Conservation (phyloP, 179 eudicot genomes). For the Silene coronaria region DNA sequence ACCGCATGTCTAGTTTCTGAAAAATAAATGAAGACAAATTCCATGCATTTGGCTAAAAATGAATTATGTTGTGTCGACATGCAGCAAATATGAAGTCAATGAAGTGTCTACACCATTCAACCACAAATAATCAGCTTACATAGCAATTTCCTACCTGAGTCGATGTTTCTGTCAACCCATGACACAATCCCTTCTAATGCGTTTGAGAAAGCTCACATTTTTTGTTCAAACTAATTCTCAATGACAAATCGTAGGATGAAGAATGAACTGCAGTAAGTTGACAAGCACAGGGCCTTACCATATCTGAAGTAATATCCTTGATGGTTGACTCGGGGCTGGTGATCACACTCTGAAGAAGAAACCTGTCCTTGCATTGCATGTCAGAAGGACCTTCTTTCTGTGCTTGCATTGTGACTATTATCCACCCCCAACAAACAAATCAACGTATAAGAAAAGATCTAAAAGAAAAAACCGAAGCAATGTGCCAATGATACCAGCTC, state of each 20-base stretch:
- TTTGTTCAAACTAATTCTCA: background rate
- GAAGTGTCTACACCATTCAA: too few relatives aligned
- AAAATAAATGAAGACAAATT: too few relatives aligned
- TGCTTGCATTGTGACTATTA: conserved; percentile 53
- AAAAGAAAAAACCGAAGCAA: background rate
- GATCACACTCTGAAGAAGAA: conserved; percentile 50
- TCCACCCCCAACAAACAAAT: background rate
- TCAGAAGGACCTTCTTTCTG: conserved; percentile 45
- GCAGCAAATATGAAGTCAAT: too few relatives aligned
- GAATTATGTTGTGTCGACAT: too few relatives aligned
- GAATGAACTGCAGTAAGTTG: background rate
- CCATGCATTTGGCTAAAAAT: too few relatives aligned
- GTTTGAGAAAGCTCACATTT: too few relatives aligned
- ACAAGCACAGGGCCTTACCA: conserved; percentile 29
- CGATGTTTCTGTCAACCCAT: too few relatives aligned
- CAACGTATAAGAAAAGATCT: background rate
- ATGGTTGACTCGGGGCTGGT: conserved; percentile 34
- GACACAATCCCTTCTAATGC: too few relatives aligned
- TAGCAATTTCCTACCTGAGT: too few relatives aligned
- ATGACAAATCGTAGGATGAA: background rate
- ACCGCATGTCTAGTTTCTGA: too few relatives aligned
- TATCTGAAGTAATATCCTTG: conserved; percentile 38
- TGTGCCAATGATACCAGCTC: background rate
- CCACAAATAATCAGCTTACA: too few relatives aligned
- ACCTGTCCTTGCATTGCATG: conserved; percentile 55